Conservation (phyloP, 495 filamentous ascomycete genomes). For the Neurospora sp. region DNA sequence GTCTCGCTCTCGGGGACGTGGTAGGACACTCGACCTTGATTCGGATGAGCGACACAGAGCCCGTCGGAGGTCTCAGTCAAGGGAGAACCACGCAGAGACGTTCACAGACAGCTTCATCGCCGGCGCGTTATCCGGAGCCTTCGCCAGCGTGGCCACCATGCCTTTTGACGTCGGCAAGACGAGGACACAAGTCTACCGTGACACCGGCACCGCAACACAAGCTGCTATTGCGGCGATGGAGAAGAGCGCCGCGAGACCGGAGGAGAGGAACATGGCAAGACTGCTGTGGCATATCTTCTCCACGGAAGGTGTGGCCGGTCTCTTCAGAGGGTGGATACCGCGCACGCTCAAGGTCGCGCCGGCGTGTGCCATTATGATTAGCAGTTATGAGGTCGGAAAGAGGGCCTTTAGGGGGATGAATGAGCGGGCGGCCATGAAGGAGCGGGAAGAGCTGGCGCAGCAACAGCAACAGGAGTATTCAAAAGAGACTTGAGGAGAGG, state of each 20-base stretch:
- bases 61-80: constrained; percentile 37
- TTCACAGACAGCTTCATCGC: constrained; percentile 85
- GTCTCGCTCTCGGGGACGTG: constrained; percentile 27
- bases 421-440: constrained; percentile 39
- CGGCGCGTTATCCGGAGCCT: constrained; percentile 68
- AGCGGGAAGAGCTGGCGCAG: neutral
- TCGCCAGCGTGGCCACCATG: constrained; percentile 84
- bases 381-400: constrained; percentile 93
- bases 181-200: constrained; percentile 68
- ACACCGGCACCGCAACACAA: constrained; percentile 22
- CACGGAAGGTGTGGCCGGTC: constrained; percentile 66
- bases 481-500: neutral
- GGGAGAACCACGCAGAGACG: constrained; percentile 53
- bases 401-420: constrained; percentile 73
- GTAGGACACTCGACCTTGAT: constrained; percentile 19
- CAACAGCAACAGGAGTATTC: neutral
- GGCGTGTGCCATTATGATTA: constrained; percentile 99
- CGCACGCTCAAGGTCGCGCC: constrained; percentile 90
- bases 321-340: constrained; percentile 87
- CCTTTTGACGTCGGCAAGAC: constrained; percentile 98
- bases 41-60: constrained; percentile 20
- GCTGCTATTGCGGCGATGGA: constrained; percentile 9
- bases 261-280: constrained; percentile 61
- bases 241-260: constrained; percentile 40
- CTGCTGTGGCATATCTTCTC: constrained; percentile 83